Percentiles rank a stretch among this genome's conserved stretches.
Evolutionary conservation across 2,329 filamentous ascomycete species (phyloP).

Genomic region (Ascochyta rabiei): DNA sequence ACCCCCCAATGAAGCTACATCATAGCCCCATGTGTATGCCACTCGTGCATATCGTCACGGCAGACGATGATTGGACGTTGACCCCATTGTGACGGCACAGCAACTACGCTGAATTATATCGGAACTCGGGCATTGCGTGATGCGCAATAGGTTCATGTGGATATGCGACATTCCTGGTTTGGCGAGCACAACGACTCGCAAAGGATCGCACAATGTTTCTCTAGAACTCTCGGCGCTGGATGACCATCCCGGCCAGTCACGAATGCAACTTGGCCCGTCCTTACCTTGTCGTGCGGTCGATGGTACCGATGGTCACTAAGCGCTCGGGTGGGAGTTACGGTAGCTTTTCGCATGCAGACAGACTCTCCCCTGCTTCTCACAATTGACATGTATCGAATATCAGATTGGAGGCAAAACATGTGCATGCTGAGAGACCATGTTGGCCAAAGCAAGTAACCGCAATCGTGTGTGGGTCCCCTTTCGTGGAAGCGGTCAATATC

Average conservation of each 20-base stretch:
- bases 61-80: constrained; percentile 2
- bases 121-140: not conserved
- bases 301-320: not conserved
- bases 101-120: not conserved
- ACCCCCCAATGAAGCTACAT: constrained; percentile 10
- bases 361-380: not conserved
- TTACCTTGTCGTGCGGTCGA: not conserved
- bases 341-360: not conserved
- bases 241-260: not conserved
- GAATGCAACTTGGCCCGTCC: not conserved
- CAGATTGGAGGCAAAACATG: not conserved
- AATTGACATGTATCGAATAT: not conserved
- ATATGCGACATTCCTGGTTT: not conserved
- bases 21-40: not conserved
- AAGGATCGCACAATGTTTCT: not conserved
- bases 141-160: not conserved
- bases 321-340: not conserved
- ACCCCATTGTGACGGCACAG: not conserved
- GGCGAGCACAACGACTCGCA: not conserved
- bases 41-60: constrained; percentile 4
- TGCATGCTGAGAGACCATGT: not conserved
- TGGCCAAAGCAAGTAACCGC: not conserved
- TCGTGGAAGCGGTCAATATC: not conserved
- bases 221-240: not conserved
- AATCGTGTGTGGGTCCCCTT: not conserved